phyloP scores from a whole-genome alignment of 768 basidiomycete species.

The Suillus hirtellus region DNA sequence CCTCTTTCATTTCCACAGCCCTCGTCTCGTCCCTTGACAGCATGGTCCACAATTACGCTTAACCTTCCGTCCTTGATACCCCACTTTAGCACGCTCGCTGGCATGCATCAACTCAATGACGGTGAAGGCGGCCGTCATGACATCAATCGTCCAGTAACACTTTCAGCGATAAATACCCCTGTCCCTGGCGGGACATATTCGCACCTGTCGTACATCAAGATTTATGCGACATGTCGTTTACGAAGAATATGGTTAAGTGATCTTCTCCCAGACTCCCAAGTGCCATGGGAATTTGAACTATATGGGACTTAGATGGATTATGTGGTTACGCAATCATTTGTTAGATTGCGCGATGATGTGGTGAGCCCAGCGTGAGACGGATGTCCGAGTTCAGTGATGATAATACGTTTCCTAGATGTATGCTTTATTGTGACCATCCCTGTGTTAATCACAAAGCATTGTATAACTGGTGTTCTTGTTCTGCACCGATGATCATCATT shows the following conservation, averaged over 20 bases:
- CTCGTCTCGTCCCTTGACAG: slow-evolving; percentile 59
- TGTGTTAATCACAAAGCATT: not conserved
- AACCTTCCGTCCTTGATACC: slow-evolving; percentile 60
- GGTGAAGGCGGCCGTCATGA: slow-evolving; percentile 17
- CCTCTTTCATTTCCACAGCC: slow-evolving; percentile 63
- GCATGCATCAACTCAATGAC: slow-evolving; percentile 25
- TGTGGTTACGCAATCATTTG: not conserved
- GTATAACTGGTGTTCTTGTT: not conserved
- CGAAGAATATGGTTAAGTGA: slow-evolving; percentile 77
- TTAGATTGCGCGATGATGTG: not conserved
- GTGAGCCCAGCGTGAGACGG: not conserved
- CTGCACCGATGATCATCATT: not conserved
- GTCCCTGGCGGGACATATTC: slow-evolving; percentile 59
- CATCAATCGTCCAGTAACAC: slow-evolving; percentile 8
- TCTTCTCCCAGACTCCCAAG: slow-evolving; percentile 46
- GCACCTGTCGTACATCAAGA: slow-evolving; percentile 69
- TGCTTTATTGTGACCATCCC: not conserved
- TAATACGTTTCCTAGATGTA: not conserved
- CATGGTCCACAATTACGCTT: slow-evolving; percentile 69
- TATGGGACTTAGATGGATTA: slow-evolving; percentile 43
- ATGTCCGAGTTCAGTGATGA: not conserved
- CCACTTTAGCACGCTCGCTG: slow-evolving; percentile 56
- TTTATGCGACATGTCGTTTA: slow-evolving; percentile 78
- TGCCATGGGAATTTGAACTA: slow-evolving; percentile 78
- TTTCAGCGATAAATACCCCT: slow-evolving; percentile 21